Conservation (phyloP, 2,329 filamentous ascomycete species). For the Pyrenophora tritici-repentis region DNA sequence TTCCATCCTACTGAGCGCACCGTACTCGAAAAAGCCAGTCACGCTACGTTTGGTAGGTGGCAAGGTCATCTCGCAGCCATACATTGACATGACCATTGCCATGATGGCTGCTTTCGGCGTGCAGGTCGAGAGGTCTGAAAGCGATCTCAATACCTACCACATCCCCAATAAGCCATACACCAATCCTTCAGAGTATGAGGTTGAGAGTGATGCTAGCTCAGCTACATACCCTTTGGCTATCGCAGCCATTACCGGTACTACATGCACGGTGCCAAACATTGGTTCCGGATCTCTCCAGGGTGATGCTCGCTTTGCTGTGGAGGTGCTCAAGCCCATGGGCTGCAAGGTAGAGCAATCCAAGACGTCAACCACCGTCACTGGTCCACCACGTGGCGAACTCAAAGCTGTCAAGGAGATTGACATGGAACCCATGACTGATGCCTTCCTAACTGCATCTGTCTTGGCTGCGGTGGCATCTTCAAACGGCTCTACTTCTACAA, state of each 20-base stretch:
- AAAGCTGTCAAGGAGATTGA: constrained; percentile 81
- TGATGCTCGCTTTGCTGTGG: constrained; percentile 90
- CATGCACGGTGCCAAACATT: constrained; percentile 95
- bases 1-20: constrained; percentile 93
- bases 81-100: constrained; percentile 97
- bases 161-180: constrained; percentile 83
- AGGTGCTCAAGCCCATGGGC: constrained; percentile 90
- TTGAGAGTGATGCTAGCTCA: constrained; percentile 97
- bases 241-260: constrained; percentile 93
- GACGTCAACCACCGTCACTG: constrained; percentile 88
- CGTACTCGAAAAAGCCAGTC: constrained; percentile 92
- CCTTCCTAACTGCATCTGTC: constrained; percentile 93
- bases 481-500: constrained; percentile 64
- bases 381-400: constrained; percentile 74
- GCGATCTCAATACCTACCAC: constrained; percentile 88
- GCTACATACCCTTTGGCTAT: constrained; percentile 94
- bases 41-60: constrained; percentile 90
- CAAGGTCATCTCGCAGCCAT: constrained; percentile 94
- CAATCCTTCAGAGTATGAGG: constrained; percentile 83
- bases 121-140: constrained; percentile 73
- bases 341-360: constrained; percentile 85
- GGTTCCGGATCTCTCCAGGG: constrained; percentile 90
- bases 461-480: constrained; percentile 86
- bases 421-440: constrained; percentile 99
- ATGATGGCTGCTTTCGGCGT: constrained; percentile 98